Evolutionary conservation across 306 rosid species (phyloP).

Genomic region (Fragaria nilgerrensis): DNA sequence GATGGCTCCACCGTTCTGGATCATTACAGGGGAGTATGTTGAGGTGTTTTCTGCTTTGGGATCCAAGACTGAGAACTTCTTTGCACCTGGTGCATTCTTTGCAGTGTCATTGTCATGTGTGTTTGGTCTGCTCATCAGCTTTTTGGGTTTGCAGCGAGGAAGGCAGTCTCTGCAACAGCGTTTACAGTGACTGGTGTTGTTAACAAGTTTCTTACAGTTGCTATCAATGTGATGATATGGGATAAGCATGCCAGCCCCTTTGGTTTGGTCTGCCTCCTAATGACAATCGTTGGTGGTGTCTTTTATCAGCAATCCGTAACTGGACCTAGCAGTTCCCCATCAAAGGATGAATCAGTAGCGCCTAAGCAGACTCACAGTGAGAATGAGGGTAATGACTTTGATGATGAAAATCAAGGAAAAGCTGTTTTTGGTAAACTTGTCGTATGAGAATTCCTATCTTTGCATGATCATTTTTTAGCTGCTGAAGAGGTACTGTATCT

Average conservation of each 20-base stretch:
- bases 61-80: conserved; percentile 49
- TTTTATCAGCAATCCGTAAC: conserved; percentile 93
- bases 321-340: conserved; percentile 34
- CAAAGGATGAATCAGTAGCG: conserved; percentile 38
- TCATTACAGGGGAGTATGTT: conserved; percentile 73
- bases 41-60: conserved; percentile 63
- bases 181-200: conserved; percentile 96
- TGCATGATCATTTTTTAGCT: background rate
- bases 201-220: conserved; percentile 89
- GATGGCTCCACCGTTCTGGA: conserved; percentile 85
- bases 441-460: conserved; percentile 37
- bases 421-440: conserved; percentile 51
- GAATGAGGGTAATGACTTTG: conserved; percentile 39
- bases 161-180: conserved; percentile 89
- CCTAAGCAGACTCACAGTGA: conserved; percentile 47
- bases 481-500: conserved; percentile 27
- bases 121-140: conserved; percentile 87
- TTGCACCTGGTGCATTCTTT: conserved; percentile 43
- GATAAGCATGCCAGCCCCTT: conserved; percentile 92
- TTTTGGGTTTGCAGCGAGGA: conserved; percentile 94
- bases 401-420: conserved; percentile 44
- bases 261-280: conserved; percentile 83
- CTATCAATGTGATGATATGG: conserved; percentile 86
- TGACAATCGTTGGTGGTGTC: conserved; percentile 80
- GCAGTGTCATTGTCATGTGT: conserved; percentile 78